Base-by-base conservation (phyloP, 352 stramenopile genomes). In the Globisporangium paddicum region DNA sequence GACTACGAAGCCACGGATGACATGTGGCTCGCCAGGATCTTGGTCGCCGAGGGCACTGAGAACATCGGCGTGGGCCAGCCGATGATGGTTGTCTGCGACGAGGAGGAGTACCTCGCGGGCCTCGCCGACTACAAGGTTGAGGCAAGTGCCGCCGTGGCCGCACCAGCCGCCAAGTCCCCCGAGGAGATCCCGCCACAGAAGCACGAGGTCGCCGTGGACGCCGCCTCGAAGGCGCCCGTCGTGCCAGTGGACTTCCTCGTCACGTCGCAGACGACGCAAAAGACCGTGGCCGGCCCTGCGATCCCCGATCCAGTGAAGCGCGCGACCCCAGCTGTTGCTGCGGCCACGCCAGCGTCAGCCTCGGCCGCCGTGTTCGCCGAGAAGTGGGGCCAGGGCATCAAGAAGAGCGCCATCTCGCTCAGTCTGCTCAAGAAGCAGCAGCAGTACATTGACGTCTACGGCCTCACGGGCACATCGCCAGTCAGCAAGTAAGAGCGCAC, bases 1-100 rank as follows among this genome's bases (percentile, higher is more conserved):
- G 96, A 99, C 75, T 99, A 97, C 70, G 97, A 99, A 74, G 89
- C 94, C 10, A 96, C 98, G 70, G 97, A 99, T 71, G 97, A 99
- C 57, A 89, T 91, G 70, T 90, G 96, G 58, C 68, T 99, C 45
- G 96, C 95, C 57, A 98, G 98, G 79, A 99, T 99, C 68, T 82
- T 99, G 47, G 91, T 97, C 30, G 66, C 82, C 2, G 92, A 94
- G 21, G 96, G 95, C 25, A 60, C 86, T 2, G 77, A 96, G 44
- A 95, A 98, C 62, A 88, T 99, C 56, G 60, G 66, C 11, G 87
- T 98, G 50, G 96, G 97, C 47, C 79, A 86, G 62, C 95, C 96
- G 11, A 99, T 99, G 69, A 95, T 98, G 82, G 86, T 99, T 18
- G 93, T 90, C 32, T 94, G 97, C 18, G 96, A 99, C 26, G 91